Evolutionary conservation across 352 stramenopile species (phyloP).

Genomic region (Nothophytophthora sp.): DNA sequence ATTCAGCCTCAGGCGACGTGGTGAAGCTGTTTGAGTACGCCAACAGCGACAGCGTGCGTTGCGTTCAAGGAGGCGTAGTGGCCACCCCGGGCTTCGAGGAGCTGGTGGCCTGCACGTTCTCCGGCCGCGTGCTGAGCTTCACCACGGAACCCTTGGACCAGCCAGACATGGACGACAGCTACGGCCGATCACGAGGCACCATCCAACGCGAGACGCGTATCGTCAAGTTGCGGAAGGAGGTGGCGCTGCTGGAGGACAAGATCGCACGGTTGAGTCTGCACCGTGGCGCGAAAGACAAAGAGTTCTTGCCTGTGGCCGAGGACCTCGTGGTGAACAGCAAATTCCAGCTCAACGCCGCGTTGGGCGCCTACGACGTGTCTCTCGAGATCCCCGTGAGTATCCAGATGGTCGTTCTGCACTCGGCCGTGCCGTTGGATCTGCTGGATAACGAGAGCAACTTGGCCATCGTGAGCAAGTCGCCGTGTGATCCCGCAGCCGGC

Average conservation of each 20-base stretch:
- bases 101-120: conserved; percentile 79
- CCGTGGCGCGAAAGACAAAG: conserved; percentile 48
- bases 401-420: conserved; percentile 75
- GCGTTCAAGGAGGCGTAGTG: conserved; percentile 69
- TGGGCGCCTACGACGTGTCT: conserved; percentile 77
- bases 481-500: conserved; percentile 39
- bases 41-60: conserved; percentile 75
- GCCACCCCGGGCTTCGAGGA: conserved; percentile 77
- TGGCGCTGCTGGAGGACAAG: conserved; percentile 69
- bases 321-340: conserved; percentile 80
- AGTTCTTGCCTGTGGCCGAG: conserved; percentile 69
- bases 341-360: conserved; percentile 69
- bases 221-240: conserved; percentile 79
- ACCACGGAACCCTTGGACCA: conserved; percentile 84
- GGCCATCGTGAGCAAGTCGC: conserved; percentile 75
- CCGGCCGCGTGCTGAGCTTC: conserved; percentile 77
- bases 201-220: conserved; percentile 81
- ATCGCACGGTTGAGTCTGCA: conserved; percentile 57
- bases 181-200: conserved; percentile 72
- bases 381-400: conserved; percentile 83
- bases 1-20: conserved; percentile 40
- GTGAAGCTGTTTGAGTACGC: conserved; percentile 69
- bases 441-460: conserved; percentile 78
- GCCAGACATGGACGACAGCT: conserved; percentile 68
- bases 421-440: conserved; percentile 71